Conservation (phyloP, 768 basidiomycete genomes). For the Lanmaoa pseudosensibilis region DNA sequence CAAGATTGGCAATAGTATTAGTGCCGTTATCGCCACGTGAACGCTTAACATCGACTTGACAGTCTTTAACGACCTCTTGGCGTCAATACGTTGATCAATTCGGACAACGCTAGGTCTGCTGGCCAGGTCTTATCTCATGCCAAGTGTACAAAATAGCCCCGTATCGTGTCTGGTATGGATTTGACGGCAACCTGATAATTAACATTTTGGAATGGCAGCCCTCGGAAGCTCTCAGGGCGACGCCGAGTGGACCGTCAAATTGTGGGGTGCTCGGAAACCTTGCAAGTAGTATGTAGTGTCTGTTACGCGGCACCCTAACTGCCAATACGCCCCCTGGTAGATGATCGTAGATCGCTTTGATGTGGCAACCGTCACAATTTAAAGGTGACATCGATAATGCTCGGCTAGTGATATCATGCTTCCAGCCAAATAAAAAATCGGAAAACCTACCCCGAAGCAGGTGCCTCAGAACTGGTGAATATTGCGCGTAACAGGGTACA, state of each 20-base stretch:
- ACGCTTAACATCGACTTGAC: not conserved
- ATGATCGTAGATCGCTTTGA: too few species aligned
- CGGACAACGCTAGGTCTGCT: not conserved
- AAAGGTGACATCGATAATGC: not conserved
- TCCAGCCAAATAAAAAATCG: not conserved
- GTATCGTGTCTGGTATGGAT: not conserved
- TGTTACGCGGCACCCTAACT: not conserved
- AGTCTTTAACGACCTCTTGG: not conserved
- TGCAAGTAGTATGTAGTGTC: too few species aligned
- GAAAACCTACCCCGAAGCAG: slow-evolving; percentile 26
- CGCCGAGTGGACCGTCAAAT: too few species aligned
- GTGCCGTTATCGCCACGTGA: not conserved
- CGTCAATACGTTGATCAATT: not conserved
- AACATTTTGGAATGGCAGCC: not conserved
- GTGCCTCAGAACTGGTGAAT: slow-evolving; percentile 46
- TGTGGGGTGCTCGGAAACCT: not conserved
- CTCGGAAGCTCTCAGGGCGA: too few species aligned
- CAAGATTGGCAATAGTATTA: slow-evolving; percentile 16
- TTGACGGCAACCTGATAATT: not conserved
- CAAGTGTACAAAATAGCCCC: not conserved
- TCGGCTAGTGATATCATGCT: not conserved
- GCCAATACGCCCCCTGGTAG: not conserved
- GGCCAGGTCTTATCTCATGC: not conserved
- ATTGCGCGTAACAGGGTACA: slow-evolving; percentile 13
- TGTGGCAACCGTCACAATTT: slow-evolving; percentile 2